A percentile compares a stretch with the other conserved stretches of the same genome.
Conservation (phyloP, 1,139 yeast genomes). For the Zygoascus hellenicus region DNA sequence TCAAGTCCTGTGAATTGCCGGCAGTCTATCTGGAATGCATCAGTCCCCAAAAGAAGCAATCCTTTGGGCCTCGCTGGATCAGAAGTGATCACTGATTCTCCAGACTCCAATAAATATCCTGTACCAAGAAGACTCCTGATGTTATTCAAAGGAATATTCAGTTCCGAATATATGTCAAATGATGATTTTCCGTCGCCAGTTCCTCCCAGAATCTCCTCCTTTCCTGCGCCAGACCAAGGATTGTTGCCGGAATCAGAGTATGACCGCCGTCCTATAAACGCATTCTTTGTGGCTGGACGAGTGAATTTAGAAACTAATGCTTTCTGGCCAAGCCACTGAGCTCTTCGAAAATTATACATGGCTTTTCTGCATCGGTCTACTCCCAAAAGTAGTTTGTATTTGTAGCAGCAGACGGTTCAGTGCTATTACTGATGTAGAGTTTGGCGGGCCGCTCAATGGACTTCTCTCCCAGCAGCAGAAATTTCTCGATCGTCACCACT, state of each 20-base stretch:
- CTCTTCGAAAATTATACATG: too few species aligned
- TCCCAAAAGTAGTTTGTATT: too few species aligned
- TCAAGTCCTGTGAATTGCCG: constrained; percentile 32
- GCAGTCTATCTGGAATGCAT: constrained; percentile 56
- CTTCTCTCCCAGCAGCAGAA: background rate
- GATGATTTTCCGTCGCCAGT: constrained; percentile 8
- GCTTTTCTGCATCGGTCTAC: too few species aligned
- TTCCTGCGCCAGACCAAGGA: constrained; percentile 7
- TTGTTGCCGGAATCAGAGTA: constrained; percentile 6
- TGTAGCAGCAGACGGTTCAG: background rate
- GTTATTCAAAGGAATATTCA: constrained; percentile 32
- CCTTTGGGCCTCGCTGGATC: constrained; percentile 45
- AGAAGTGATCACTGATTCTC: constrained; percentile 44
- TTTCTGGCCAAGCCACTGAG: too few species aligned
- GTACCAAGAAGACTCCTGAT: constrained; percentile 44
- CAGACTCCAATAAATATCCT: constrained; percentile 44
- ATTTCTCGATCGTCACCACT: too few species aligned
- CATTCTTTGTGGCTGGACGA: background rate
- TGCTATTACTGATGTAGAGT: background rate
- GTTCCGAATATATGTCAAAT: constrained; percentile 31
- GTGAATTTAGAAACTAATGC: too few species aligned
- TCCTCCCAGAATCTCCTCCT: constrained; percentile 8
- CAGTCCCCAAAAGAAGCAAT: constrained; percentile 55
- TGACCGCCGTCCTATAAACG: background rate
- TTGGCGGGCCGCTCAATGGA: background rate